Percentiles rank a stretch among this genome's conserved stretches.
phyloP scores from a whole-genome alignment of 2,329 filamentous ascomycete species.

The Ceratocystis alfenasii region DNA sequence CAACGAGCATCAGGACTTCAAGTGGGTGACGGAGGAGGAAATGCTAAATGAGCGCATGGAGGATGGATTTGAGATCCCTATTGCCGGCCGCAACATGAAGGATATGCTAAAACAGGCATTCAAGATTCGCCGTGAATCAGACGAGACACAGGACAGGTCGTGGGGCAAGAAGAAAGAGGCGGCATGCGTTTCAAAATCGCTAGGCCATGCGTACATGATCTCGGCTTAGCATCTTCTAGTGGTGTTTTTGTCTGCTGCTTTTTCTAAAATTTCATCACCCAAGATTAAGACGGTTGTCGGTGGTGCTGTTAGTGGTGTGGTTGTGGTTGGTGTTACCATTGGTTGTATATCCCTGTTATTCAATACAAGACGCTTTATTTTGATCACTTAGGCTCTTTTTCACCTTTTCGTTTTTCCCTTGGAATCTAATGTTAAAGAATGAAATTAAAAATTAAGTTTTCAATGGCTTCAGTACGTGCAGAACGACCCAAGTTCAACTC shows the following conservation, averaged over 20 bases:
- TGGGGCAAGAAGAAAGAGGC: neutral
- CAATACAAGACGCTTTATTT: too few relatives aligned
- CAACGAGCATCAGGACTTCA: conserved; percentile 33
- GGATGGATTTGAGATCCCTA: conserved; percentile 27
- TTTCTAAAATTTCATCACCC: too few relatives aligned
- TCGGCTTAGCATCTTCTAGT: neutral
- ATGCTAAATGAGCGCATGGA: conserved; percentile 26
- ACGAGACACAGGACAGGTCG: conserved; percentile 9
- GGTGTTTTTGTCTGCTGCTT: neutral
- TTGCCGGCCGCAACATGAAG: conserved; percentile 26
- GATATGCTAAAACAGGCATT: conserved; percentile 20
- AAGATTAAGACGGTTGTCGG: too few relatives aligned
- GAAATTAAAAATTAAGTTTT: conserved; percentile 1
- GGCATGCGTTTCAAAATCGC: neutral
- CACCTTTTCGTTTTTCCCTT: too few relatives aligned
- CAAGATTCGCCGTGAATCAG: conserved; percentile 18
- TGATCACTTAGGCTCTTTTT: too few relatives aligned
- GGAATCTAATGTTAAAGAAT: neutral
- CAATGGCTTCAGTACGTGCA: neutral
- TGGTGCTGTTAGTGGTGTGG: too few relatives aligned
- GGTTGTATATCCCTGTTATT: too few relatives aligned
- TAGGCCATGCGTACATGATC: neutral
- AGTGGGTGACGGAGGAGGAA: conserved; percentile 34
- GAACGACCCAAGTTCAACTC: too few relatives aligned
- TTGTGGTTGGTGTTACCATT: too few relatives aligned